These are phyloP conservation scores for Radiomyces spectabilis DNA, from an alignment of 192 early-diverging fungal species.

Conservation along the genomic window DNA sequence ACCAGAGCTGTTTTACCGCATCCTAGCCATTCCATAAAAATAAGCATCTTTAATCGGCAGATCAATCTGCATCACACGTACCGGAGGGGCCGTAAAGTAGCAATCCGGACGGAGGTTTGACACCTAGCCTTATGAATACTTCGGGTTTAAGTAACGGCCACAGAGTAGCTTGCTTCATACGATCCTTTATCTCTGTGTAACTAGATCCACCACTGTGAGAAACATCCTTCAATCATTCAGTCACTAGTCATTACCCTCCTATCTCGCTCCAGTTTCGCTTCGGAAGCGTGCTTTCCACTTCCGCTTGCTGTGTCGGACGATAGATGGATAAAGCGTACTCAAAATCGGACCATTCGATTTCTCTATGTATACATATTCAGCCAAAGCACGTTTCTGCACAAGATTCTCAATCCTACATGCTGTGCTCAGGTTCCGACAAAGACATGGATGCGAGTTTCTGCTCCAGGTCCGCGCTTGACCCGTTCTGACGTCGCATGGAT, in stretches of 20 bases:
- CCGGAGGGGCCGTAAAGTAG: conserved; percentile 88
- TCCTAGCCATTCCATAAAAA: conserved; percentile 50
- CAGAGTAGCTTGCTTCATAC: conserved; percentile 49
- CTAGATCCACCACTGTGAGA: conserved; percentile 13
- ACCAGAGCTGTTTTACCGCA: conserved; percentile 90
- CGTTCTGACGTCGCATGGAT: conserved; percentile 5
- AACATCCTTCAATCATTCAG: too few relatives aligned
- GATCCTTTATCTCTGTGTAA: conserved; percentile 51
- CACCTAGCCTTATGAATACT: conserved; percentile 53
- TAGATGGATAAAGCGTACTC: conserved; percentile 47
- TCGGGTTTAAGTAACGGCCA: conserved; percentile 51
- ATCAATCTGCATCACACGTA: conserved; percentile 7
- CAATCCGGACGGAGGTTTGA: conserved; percentile 72
- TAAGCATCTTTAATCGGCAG: too few relatives aligned
- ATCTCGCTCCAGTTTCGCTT: conserved; percentile 52
- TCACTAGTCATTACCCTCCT: conserved; percentile 55
- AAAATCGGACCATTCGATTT: conserved; percentile 36
- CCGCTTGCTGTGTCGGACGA: conserved; percentile 55
- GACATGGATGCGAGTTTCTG: background rate
- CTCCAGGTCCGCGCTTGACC: background rate
- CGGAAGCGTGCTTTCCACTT: conserved; percentile 50
- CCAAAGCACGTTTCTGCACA: background rate
- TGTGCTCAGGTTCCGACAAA: background rate
- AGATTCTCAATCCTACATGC: background rate
- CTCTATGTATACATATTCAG: background rate